These are phyloP conservation scores for Ramaria sp. DNA, from an alignment of 768 basidiomycete species.

Conservation along the genomic window DNA sequence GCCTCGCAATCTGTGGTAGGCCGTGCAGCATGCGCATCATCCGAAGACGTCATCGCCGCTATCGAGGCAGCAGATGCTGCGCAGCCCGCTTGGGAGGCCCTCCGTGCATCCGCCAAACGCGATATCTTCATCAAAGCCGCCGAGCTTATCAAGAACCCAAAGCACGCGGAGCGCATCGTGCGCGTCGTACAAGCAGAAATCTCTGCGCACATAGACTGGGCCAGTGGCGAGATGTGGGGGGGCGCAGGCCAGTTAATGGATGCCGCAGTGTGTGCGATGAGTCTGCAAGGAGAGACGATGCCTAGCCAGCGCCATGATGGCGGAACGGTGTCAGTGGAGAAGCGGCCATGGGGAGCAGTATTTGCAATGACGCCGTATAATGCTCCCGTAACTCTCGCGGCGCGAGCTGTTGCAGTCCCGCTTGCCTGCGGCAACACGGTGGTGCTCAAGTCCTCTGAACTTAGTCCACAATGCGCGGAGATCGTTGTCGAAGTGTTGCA, in stretches of 20 bases:
- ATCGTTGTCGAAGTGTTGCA: conserved; percentile 37
- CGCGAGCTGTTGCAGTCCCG: conserved; percentile 34
- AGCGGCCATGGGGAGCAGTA: conserved; percentile 37
- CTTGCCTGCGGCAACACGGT: conserved; percentile 47
- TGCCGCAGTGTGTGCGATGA: conserved; percentile 23
- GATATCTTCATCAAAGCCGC: conserved; percentile 39
- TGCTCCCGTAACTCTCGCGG: conserved; percentile 32
- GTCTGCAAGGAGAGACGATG: conserved; percentile 34
- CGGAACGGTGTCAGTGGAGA: conserved; percentile 29
- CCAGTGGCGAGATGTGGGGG: conserved; percentile 18
- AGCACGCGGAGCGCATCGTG: conserved; percentile 26
- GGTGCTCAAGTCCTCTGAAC: conserved; percentile 41
- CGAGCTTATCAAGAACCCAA: conserved; percentile 29
- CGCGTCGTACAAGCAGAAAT: conserved; percentile 29
- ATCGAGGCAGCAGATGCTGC: conserved; percentile 34
- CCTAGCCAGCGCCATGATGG: conserved; percentile 32
- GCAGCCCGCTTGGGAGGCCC: conserved; percentile 36
- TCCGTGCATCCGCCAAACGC: conserved; percentile 23
- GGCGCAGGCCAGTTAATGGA: conserved; percentile 20
- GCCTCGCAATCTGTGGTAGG: conserved; percentile 32
- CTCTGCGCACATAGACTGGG: conserved; percentile 17
- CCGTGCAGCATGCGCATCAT: conserved; percentile 31
- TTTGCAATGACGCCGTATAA: conserved; percentile 49
- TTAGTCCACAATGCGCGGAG: conserved; percentile 34
- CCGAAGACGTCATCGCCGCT: conserved; percentile 17